phyloP scores from a whole-genome alignment of 1,284 basidiomycete species.

The Melampsora larici-populina region DNA sequence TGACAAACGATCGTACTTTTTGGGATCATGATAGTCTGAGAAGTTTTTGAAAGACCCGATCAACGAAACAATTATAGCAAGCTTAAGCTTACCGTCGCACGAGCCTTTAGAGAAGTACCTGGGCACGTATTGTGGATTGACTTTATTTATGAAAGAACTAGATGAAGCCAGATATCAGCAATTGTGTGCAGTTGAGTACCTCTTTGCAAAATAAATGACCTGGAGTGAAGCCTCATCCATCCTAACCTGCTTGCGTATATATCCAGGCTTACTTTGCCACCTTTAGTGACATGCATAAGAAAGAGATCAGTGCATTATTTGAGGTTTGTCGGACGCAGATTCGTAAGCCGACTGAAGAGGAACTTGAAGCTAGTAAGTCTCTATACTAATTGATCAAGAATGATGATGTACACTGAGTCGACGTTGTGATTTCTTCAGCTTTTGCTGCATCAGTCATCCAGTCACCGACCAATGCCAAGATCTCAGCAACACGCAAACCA shows the following conservation, averaged over 20 bases:
- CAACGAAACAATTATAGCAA: conserved; percentile 45
- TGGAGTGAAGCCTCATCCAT: conserved; percentile 1
- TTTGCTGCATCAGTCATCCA: conserved; percentile 10
- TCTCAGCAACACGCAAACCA: conserved; percentile 7
- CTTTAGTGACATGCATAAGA: conserved; percentile 71
- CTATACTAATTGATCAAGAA: background rate
- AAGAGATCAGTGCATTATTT: conserved; percentile 74
- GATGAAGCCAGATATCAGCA: conserved; percentile 77
- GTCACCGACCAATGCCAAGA: conserved; percentile 12
- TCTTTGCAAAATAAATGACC: background rate
- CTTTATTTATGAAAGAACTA: conserved; percentile 98
- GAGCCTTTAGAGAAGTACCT: conserved; percentile 73
- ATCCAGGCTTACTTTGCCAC: conserved; percentile 79
- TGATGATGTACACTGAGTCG: background rate
- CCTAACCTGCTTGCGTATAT: background rate
- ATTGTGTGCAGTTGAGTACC: conserved; percentile 71
- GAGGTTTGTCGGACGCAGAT: conserved; percentile 63
- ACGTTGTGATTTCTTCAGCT: conserved; percentile 14
- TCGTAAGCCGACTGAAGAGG: conserved; percentile 68
- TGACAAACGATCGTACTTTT: too few relatives aligned
- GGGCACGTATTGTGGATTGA: too few relatives aligned
- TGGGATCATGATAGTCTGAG: too few relatives aligned
- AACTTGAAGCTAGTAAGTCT: conserved; percentile 63
- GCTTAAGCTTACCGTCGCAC: conserved; percentile 62
- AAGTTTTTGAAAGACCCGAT: conserved; percentile 48